Evolutionary conservation across 345 rosid species (phyloP), one percentile per base, ranked within the genome.

Genomic region (Iberis pinnata): DNA sequence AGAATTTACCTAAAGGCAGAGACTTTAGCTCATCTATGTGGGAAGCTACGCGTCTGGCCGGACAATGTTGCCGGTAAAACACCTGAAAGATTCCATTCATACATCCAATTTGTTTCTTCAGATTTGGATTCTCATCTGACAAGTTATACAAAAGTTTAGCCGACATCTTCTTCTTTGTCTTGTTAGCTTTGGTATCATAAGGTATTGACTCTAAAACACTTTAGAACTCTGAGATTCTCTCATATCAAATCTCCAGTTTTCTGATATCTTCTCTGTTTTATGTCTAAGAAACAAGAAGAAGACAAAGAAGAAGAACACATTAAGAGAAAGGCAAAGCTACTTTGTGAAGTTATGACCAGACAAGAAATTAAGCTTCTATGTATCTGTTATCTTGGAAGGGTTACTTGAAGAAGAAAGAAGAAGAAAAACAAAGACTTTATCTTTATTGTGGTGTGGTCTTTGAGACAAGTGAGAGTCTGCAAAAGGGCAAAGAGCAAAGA

Each of bases 31-130:
- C 80, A 22, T 64, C 78, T 73, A 53, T 70, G 20, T 52, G 68
- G 48, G 67, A 53, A 22, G 49, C 57, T 43, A 65, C 35, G 32
- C 79, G 85, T 71, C 77, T 56, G 3, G 77, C 70, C 9, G 79
- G 74, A 68, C 72, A 80, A 73, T 73, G 87, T 44, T 68, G 77
- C 69, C 79, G 79, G 70, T 80, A 83, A 60, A 89, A 86, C 52
- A 86, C 78, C 29, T 86, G 90, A 53, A 86, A 79, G 56, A 90
- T 74, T 33, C 96, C 95, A 68, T 78, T 74, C 83, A 86, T 86
- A 66, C 98, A 90, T 41, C 98, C 95, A 59, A 87, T 70, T 44
- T 86, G 96, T 75, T 79, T 86, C 39, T 69, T 80, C 68, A 79
- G 71, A 71, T 75, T 78, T 61, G 88, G 76, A 43, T 76, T 80